phyloP scores from a whole-genome alignment of 2,329 filamentous ascomycete species.

The Pochonia chlamydosporia region DNA sequence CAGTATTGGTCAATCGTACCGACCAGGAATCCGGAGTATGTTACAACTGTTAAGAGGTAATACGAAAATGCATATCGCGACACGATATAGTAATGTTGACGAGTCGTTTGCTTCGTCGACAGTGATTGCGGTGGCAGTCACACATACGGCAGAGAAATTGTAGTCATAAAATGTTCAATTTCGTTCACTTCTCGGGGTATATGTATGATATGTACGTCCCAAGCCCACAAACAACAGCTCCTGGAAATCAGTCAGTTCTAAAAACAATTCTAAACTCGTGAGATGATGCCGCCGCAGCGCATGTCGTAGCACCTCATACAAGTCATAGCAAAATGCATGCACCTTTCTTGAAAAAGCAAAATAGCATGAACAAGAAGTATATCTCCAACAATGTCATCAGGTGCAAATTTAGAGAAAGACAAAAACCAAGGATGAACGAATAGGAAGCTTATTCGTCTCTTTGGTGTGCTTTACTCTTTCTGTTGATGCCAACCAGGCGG shows the following conservation, averaged over 20 bases:
- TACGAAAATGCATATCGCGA: too few relatives aligned
- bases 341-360: neutral
- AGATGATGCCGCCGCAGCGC: neutral
- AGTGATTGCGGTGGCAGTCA: too few relatives aligned
- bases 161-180: neutral
- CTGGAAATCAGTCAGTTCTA: neutral
- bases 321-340: neutral
- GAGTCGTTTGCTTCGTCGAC: too few relatives aligned
- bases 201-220: conserved; percentile 5
- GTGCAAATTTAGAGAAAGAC: neutral
- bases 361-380: neutral
- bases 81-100: too few relatives aligned
- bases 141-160: neutral
- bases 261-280: conserved; percentile 3
- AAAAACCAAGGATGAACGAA: neutral
- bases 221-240: neutral
- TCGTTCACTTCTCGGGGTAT: conserved; percentile 6
- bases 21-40: too few relatives aligned
- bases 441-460: conserved; percentile 7
- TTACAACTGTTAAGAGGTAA: too few relatives aligned
- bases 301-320: neutral
- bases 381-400: neutral
- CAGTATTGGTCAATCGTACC: too few relatives aligned
- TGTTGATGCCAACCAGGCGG: conserved; percentile 35
- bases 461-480: conserved; percentile 15